Evolutionary conservation across 2,329 filamentous ascomycete genomes (phyloP).

Genomic region (Penicillium sp.): DNA sequence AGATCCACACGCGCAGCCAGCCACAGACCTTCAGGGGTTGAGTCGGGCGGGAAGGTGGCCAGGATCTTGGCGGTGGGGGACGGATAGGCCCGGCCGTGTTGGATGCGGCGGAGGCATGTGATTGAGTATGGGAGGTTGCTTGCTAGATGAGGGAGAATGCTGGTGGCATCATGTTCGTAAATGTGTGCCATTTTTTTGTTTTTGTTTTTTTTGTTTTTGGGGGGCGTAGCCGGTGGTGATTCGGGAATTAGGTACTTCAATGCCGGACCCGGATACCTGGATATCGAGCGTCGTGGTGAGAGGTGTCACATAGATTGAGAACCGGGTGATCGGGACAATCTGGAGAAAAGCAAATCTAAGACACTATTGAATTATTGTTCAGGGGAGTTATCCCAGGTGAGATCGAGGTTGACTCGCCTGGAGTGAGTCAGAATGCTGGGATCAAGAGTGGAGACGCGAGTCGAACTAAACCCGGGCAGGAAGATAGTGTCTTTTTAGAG

Average conservation of each 20-base stretch:
- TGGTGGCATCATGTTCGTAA: conserved; percentile 19
- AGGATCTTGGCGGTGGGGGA: conserved; percentile 34
- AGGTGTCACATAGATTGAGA: conserved; percentile 4
- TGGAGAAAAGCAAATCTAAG: background rate
- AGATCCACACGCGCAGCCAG: conserved; percentile 44
- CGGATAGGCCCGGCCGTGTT: conserved; percentile 35
- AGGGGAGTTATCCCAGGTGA: background rate
- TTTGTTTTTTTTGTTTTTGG: too few species aligned
- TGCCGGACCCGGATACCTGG: conserved; percentile 10
- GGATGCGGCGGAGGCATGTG: conserved; percentile 39
- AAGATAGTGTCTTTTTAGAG: background rate
- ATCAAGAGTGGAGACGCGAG: background rate
- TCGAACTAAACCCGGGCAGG: background rate
- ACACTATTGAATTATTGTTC: conserved; percentile 1
- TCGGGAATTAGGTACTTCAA: too few species aligned
- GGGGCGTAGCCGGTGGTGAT: background rate
- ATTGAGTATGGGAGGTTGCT: conserved; percentile 39
- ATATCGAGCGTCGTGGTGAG: background rate
- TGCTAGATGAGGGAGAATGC: conserved; percentile 30
- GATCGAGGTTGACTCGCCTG: conserved; percentile 1
- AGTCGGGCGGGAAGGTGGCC: conserved; percentile 30
- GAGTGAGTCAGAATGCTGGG: background rate
- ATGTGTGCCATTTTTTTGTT: conserved; percentile 5
- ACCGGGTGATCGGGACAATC: conserved; percentile 5
- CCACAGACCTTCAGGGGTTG: conserved; percentile 32